Base-by-base conservation (phyloP, 352 stramenopile genomes). In the Phytophthora pini region DNA sequence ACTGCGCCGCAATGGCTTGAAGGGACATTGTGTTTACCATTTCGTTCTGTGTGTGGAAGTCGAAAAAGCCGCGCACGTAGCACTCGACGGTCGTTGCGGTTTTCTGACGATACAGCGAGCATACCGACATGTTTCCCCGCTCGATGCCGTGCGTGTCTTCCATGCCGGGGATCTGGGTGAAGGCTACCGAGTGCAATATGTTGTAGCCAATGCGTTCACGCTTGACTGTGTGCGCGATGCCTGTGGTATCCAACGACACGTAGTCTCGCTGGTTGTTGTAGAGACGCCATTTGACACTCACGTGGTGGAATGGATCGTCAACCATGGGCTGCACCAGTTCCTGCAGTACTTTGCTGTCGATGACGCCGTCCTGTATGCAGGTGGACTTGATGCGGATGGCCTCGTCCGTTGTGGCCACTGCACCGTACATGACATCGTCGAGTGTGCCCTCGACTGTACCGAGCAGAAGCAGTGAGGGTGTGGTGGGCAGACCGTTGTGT, bases 381-480 rank as follows among this genome's bases (percentile, higher is more conserved):
- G 68, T 76, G 13, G 78, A 80, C 50, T 84, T 84, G 50, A 89
- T 72, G 34, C 77, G 70, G 48, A 88, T 84, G 8, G 70, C 64
- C 20, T 79, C 73, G 13, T 82, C 70, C 22, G 74, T 74, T 15
- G 70, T 68, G 26, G 75, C 70, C 26, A 76, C 65, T 11, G 73
- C 34, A n/a, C 76, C 80, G 56, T 86, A 90, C 77, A 92, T 86
- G 49, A 88, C 57, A 52, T 90, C 82, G 26, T 92, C 77, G 32
- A 92, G 57, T n/a, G 56, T 71, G 9, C 81, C 79, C 5, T 74
- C 59, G n/a, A 90, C 48, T 5, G 79, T 78, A 9, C 83, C 83
- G 12, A 86, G 56, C 36, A 87, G 66, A n/a, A 87, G 54, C 47
- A 91, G 62, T n/a, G 72, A 84, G 1, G 79, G 80, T n/a, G 74